Conservation (phyloP, 2,329 filamentous ascomycete genomes). For the Colletotrichum viniferum region DNA sequence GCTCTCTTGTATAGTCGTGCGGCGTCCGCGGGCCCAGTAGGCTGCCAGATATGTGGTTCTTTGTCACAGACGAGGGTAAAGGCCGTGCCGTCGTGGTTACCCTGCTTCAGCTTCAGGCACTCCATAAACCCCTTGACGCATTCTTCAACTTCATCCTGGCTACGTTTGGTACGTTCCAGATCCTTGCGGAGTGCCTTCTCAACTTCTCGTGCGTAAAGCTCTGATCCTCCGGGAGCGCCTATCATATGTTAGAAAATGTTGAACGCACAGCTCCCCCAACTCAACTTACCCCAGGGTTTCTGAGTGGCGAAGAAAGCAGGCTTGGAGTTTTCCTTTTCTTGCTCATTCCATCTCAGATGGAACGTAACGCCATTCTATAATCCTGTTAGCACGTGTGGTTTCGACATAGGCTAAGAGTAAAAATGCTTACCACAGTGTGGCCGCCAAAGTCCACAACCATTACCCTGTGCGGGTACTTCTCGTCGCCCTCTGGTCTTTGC, state of each 20-base stretch:
- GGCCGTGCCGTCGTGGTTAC: accelerated
- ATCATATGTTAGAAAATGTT: background rate
- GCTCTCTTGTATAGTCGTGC: background rate
- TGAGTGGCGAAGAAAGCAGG: background rate
- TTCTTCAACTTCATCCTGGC: background rate
- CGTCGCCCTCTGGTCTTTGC: background rate
- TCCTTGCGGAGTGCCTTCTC: background rate
- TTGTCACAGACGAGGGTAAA: background rate
- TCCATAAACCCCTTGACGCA: background rate
- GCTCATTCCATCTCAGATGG: background rate
- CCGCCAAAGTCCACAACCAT: background rate
- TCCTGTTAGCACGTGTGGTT: accelerated
- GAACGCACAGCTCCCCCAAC: background rate
- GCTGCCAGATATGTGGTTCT: background rate
- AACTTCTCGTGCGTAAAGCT: background rate
- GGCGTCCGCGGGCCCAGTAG: background rate
- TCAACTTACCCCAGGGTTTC: background rate
- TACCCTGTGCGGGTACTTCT: accelerated
- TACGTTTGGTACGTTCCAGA: accelerated
- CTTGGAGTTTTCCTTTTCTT: background rate
- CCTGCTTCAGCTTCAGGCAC: background rate
- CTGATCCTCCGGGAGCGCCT: background rate
- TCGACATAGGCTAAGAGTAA: accelerated
- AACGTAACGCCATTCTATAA: background rate
- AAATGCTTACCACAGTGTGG: background rate